A percentile compares a stretch with the other conserved stretches of the same genome.
phyloP scores from a whole-genome alignment of 257 asterid genomes.

The Solanum clarkiae region DNA sequence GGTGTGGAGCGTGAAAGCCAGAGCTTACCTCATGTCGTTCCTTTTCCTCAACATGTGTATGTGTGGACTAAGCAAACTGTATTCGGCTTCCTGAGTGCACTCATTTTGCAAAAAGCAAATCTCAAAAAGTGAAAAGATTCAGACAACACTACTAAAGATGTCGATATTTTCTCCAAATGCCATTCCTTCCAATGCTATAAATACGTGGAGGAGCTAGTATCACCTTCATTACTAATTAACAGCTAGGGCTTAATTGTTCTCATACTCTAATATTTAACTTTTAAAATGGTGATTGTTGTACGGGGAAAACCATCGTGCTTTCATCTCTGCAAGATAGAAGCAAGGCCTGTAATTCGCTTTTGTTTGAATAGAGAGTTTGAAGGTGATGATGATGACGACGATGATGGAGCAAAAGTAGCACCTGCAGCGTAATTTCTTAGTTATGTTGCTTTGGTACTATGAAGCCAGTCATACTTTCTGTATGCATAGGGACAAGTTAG shows the following conservation, averaged over 20 bases:
- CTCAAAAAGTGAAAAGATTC: too few species aligned
- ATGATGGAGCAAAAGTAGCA: constrained; percentile 9
- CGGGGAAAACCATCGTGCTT: not conserved
- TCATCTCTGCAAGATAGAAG: not conserved
- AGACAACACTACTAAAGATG: not conserved
- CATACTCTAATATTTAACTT: not conserved
- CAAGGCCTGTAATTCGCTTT: not conserved
- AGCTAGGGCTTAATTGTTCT: not conserved
- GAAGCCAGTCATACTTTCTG: not conserved
- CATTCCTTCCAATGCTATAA: not conserved
- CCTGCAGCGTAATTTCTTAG: constrained; percentile 11
- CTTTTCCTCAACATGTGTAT: not conserved
- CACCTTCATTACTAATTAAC: not conserved
- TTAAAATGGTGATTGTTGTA: not conserved
- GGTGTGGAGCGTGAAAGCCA: not conserved
- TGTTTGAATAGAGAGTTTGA: not conserved
- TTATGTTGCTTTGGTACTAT: not conserved
- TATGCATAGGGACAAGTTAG: not conserved
- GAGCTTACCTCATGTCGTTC: constrained; percentile 1
- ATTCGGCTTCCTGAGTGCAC: not conserved
- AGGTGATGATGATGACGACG: constrained; percentile 11
- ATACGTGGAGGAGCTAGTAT: not conserved
- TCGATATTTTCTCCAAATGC: not conserved
- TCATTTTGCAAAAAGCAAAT: not conserved
- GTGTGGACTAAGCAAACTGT: not conserved